A percentile compares a stretch with the other conserved stretches of the same genome.
Conservation (phyloP, 2,329 filamentous ascomycete genomes). For the Penicillium sp. region DNA sequence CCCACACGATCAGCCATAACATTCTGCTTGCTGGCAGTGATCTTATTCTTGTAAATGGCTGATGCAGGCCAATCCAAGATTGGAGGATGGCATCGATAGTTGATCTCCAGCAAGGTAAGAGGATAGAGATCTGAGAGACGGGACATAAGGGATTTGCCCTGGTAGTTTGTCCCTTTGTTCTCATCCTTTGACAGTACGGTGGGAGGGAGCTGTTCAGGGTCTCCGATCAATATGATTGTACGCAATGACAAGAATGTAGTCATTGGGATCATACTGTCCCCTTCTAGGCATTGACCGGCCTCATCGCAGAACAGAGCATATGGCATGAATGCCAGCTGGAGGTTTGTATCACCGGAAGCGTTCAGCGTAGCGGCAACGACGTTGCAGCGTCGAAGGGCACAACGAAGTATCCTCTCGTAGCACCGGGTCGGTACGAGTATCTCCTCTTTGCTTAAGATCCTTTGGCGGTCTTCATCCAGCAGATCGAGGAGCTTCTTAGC, state of each 20-base stretch:
- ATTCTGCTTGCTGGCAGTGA: not conserved
- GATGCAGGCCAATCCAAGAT: not conserved
- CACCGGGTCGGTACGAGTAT: not conserved
- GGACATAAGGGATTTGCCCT: slow-evolving; percentile 5
- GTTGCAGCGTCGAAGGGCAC: not conserved
- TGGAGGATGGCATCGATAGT: not conserved
- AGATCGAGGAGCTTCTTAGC: not conserved
- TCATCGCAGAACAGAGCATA: slow-evolving; percentile 17
- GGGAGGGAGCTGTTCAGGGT: slow-evolving; percentile 11
- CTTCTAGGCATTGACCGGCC: slow-evolving; percentile 15
- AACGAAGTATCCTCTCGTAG: not conserved
- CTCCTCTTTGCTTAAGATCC: not conserved
- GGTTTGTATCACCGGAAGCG: not conserved
- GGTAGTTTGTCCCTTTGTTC: slow-evolving; percentile 10
- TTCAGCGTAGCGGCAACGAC: slow-evolving; percentile 4
- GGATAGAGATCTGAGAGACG: not conserved
- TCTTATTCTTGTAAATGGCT: not conserved
- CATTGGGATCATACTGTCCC: slow-evolving; percentile 15
- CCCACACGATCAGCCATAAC: not conserved
- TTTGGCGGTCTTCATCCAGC: not conserved
- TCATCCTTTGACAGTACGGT: slow-evolving; percentile 10
- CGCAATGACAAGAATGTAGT: slow-evolving; percentile 1
- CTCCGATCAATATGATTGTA: slow-evolving; percentile 13
- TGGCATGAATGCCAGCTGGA: slow-evolving; percentile 1
- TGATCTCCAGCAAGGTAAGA: not conserved